Evolutionary conservation across 768 basidiomycete species (phyloP).

Genomic region (Tylopilus felleus): DNA sequence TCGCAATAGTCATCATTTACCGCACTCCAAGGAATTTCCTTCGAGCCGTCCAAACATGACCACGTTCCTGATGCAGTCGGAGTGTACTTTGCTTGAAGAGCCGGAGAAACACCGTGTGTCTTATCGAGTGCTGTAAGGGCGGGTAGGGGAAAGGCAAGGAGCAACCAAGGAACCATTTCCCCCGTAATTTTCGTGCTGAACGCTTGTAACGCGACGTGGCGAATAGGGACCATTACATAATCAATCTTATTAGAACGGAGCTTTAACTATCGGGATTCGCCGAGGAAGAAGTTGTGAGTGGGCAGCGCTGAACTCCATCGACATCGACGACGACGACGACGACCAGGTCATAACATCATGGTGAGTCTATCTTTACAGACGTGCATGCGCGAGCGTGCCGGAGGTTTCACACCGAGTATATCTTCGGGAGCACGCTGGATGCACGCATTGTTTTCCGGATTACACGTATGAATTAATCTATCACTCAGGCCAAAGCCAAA

Average conservation of each 20-base stretch:
- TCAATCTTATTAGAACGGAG: conserved; percentile 18
- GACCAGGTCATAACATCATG: conserved; percentile 26
- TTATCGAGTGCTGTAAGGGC: conserved; percentile 44
- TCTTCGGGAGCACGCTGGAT: conserved; percentile 23
- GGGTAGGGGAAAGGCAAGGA: conserved; percentile 39
- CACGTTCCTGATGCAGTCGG: conserved; percentile 54
- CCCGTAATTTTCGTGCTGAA: no score
- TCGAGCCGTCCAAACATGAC: conserved; percentile 79
- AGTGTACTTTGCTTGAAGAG: conserved; percentile 52
- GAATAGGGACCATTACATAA: conserved; percentile 22
- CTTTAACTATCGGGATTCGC: conserved; percentile 17
- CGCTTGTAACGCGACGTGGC: conserved; percentile 1
- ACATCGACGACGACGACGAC: conserved; percentile 29
- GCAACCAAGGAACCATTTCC: conserved; percentile 49
- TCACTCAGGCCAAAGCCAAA: conserved; percentile 71
- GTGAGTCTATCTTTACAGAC: conserved; percentile 20
- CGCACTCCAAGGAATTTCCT: conserved; percentile 71
- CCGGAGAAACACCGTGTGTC: conserved; percentile 56
- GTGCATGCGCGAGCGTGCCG: background rate
- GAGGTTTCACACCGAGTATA: background rate
- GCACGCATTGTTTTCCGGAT: conserved; percentile 17
- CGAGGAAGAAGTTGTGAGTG: conserved; percentile 1
- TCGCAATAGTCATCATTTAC: conserved; percentile 97
- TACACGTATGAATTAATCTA: conserved; percentile 9
- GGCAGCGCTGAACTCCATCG: conserved; percentile 2